Conservation (phyloP, 1,139 yeast genomes). For the Trichomonascaceae sp. region DNA sequence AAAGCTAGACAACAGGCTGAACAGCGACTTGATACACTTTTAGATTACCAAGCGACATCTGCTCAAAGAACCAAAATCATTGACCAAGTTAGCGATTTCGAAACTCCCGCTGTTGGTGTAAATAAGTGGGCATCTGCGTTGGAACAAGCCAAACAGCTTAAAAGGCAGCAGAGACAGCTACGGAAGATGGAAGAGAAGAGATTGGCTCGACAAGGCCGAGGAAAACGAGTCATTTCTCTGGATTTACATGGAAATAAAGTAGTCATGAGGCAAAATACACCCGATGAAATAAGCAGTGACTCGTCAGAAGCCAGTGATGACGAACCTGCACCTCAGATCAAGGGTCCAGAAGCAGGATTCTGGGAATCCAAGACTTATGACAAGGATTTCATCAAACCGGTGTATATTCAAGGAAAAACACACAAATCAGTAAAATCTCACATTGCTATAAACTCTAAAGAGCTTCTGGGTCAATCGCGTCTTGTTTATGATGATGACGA, state of each 20-base stretch:
- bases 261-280: conserved; percentile 26
- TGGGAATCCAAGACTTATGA: conserved; percentile 26
- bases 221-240: conserved; percentile 69
- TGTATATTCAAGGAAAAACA: conserved; percentile 10
- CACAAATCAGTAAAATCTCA: neutral
- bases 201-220: conserved; percentile 59
- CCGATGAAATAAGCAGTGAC: conserved; percentile 4
- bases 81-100: conserved; percentile 90
- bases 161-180: conserved; percentile 71
- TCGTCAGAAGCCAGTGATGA: conserved; percentile 23
- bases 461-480: conserved; percentile 8
- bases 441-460: neutral
- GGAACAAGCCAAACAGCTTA: conserved; percentile 76
- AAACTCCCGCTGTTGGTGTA: conserved; percentile 43
- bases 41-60: conserved; percentile 78
- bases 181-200: conserved; percentile 57
- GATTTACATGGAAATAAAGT: conserved; percentile 80
- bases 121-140: conserved; percentile 83
- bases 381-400: conserved; percentile 32
- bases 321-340: conserved; percentile 13
- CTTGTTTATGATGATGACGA: conserved; percentile 16
- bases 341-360: conserved; percentile 14
- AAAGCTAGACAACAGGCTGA: conserved; percentile 48
- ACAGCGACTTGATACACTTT: conserved; percentile 60
- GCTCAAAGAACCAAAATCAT: conserved; percentile 88